Conservation (phyloP, 179 eudicot species). For the Silene coronaria region DNA sequence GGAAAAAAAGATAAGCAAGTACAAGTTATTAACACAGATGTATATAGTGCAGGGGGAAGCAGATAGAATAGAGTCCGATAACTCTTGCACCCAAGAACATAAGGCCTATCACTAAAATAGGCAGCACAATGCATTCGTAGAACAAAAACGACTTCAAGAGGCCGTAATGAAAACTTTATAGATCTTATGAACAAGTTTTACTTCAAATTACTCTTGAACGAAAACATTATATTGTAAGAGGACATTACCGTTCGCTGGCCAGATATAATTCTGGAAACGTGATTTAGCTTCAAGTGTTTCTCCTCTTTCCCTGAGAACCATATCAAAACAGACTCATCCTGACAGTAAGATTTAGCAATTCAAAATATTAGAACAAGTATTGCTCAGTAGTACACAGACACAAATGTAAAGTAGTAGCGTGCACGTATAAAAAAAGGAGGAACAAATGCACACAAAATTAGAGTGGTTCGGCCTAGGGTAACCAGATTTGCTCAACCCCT, state of each 20-base stretch:
- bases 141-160: slow-evolving; percentile 1
- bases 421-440: background rate
- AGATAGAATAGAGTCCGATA: slow-evolving; percentile 3
- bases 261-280: slow-evolving; percentile 87
- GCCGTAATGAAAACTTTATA: background rate
- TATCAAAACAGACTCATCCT: slow-evolving; percentile 90
- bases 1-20: slow-evolving; percentile 14
- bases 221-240: background rate
- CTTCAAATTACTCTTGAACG: background rate
- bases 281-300: slow-evolving; percentile 82
- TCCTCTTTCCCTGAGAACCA: slow-evolving; percentile 98
- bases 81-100: background rate
- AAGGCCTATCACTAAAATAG: background rate
- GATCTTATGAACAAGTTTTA: background rate
- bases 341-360: slow-evolving; percentile 28
- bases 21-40: background rate
- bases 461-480: background rate
- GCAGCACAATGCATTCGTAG: background rate
- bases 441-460: background rate
- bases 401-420: background rate
- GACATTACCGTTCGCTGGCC: slow-evolving; percentile 95
- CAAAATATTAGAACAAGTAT: slow-evolving; percentile 4
- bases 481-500: no score
- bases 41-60: background rate
- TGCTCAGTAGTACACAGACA: background rate